A percentile compares a stretch with the other conserved stretches of the same genome.
Conservation (phyloP, 208 protist genomes). For the Leishmania tarentolae region DNA sequence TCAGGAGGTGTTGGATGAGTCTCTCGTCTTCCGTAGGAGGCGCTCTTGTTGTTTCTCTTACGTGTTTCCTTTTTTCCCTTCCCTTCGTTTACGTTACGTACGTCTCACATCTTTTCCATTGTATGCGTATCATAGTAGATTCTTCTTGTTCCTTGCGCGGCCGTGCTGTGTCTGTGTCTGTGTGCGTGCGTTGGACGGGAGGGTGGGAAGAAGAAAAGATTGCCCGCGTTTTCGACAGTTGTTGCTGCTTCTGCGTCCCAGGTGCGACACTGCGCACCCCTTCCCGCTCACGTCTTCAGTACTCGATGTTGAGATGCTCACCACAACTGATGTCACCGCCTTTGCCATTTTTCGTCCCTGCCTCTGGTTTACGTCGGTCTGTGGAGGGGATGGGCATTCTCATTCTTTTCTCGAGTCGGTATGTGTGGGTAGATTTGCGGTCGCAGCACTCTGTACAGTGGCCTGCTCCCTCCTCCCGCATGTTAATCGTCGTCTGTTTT, state of each 20-base stretch:
- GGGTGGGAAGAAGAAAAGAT: neutral
- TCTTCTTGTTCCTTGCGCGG: neutral
- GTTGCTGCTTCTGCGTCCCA: neutral
- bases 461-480: neutral
- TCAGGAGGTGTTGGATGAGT: neutral
- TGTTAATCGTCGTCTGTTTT: neutral
- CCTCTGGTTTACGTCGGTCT: neutral
- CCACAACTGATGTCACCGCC: slow-evolving; percentile 5
- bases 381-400: slow-evolving; percentile 5
- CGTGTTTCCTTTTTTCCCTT: neutral
- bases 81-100: neutral
- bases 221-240: neutral
- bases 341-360: neutral
- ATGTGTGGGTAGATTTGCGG: neutral
- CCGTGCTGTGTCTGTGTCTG: neutral
- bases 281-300: neutral
- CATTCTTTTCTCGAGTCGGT: slow-evolving; percentile 1
- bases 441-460: neutral
- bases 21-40: neutral
- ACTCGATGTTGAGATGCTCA: neutral
- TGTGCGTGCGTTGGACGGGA: no score
- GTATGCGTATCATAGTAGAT: neutral
- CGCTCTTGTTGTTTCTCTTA: neutral
- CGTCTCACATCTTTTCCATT: neutral
- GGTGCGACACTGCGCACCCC: neutral